Evolutionary conservation across 2,329 filamentous ascomycete species (phyloP).

Genomic region (Allantophomopsis cytisporea): DNA sequence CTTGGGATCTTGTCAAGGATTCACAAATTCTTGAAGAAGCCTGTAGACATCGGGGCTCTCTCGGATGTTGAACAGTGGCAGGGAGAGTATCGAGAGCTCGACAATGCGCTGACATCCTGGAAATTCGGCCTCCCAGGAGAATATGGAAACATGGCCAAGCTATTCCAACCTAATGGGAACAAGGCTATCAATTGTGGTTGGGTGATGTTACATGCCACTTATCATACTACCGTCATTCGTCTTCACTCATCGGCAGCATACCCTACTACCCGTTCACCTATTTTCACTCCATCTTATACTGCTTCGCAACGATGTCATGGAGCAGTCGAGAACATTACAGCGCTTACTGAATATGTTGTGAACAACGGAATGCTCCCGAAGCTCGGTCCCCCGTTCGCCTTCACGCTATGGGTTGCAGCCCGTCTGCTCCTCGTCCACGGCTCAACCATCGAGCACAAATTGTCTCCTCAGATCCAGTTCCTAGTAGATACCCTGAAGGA

Average conservation of each 20-base stretch:
- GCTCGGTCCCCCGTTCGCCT: constrained; percentile 81
- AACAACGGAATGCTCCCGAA: constrained; percentile 63
- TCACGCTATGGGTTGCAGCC: constrained; percentile 84
- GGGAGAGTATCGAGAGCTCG: constrained; percentile 70
- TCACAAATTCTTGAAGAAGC: constrained; percentile 77
- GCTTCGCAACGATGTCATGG: constrained; percentile 72
- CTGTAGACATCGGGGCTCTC: constrained; percentile 74
- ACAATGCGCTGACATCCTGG: constrained; percentile 68
- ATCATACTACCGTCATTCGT: constrained; percentile 80
- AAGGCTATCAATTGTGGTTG: constrained; percentile 68
- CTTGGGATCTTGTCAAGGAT: constrained; percentile 77
- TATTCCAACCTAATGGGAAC: constrained; percentile 56
- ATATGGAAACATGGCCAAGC: constrained; percentile 70
- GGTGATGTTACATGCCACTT: constrained; percentile 86
- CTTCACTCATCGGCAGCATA: constrained; percentile 88
- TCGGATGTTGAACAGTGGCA: constrained; percentile 87
- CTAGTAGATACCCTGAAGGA: constrained; percentile 72
- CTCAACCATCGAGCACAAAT: constrained; percentile 73
- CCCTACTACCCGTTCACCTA: constrained; percentile 74
- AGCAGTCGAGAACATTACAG: constrained; percentile 72
- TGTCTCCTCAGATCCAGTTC: constrained; percentile 66
- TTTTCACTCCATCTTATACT: constrained; percentile 80
- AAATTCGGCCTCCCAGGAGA: constrained; percentile 72
- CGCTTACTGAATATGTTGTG: constrained; percentile 66
- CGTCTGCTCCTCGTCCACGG: constrained; percentile 80